Conservation (phyloP, 2,329 filamentous ascomycete species). For the Ramularia endophylla region DNA sequence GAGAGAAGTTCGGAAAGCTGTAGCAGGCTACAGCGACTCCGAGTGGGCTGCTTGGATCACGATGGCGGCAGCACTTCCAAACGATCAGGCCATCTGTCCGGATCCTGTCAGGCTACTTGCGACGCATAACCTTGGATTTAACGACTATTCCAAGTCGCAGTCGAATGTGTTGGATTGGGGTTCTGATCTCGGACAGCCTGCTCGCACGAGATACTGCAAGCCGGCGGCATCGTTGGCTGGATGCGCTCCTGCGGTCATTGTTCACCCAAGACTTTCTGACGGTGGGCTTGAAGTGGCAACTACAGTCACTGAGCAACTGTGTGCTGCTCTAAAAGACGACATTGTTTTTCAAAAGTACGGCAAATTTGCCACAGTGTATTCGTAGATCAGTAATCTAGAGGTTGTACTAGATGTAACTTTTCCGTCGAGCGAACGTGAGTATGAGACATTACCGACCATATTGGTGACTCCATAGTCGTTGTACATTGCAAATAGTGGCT, state of each 20-base stretch:
- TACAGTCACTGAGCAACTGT: constrained; percentile 6
- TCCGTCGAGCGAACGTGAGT: no score
- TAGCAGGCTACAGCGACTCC: constrained; percentile 9
- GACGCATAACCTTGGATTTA: constrained; percentile 15
- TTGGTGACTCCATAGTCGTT: no score
- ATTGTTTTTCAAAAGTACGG: constrained; percentile 9
- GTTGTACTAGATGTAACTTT: no score
- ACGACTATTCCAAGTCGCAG: constrained; percentile 15
- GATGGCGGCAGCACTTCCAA: constrained; percentile 9
- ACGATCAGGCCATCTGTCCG: constrained; percentile 13
- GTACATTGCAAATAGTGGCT: no score
- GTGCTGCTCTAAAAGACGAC: constrained; percentile 7
- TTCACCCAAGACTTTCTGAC: constrained; percentile 12
- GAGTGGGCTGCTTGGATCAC: constrained; percentile 12
- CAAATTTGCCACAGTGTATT: constrained; percentile 6
- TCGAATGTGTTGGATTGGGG: constrained; percentile 13
- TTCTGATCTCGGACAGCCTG: constrained; percentile 8
- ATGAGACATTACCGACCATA: no score
- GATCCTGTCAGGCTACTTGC: constrained; percentile 11
- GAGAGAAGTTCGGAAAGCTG: constrained; percentile 9
- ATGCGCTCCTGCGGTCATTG: constrained; percentile 13
- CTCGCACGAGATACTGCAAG: constrained; percentile 11
- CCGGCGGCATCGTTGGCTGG: constrained; percentile 6
- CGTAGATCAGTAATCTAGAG: no score
- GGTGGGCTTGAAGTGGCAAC: constrained; percentile 15